Conservation (phyloP, 2,329 filamentous ascomycete species). For the Trichothecium roseum region DNA sequence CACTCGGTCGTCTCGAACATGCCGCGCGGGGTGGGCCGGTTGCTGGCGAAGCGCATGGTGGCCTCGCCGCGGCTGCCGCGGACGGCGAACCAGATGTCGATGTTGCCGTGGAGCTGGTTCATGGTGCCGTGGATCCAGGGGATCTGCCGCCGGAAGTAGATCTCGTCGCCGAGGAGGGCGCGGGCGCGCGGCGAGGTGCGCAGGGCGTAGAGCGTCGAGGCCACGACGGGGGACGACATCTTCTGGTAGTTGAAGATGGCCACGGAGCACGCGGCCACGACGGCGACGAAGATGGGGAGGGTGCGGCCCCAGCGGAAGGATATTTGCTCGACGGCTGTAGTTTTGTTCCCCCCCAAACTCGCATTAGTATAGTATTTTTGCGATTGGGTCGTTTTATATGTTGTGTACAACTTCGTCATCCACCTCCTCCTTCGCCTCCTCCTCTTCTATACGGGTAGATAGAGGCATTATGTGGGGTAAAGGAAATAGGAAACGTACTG, state of each 20-base stretch:
- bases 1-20: conserved; percentile 84
- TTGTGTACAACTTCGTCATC: too few relatives aligned
- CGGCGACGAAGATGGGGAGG: conserved; percentile 67
- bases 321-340: conserved; percentile 28
- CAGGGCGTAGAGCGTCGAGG: conserved; percentile 81
- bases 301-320: conserved; percentile 58
- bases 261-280: conserved; percentile 61
- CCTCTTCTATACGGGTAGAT: too few relatives aligned
- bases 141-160: conserved; percentile 69
- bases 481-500: conserved; percentile 29
- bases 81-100: conserved; percentile 80
- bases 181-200: conserved; percentile 69
- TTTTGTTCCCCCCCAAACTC: too few relatives aligned
- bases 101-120: conserved; percentile 85
- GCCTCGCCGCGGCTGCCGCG: conserved; percentile 64
- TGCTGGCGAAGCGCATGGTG: conserved; percentile 71
- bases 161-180: conserved; percentile 72
- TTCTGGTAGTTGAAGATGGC: conserved; percentile 99
- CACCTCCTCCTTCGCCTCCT: too few relatives aligned
- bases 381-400: too few relatives aligned
- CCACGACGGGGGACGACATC: conserved; percentile 75
- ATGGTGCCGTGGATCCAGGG: conserved; percentile 81
- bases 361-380: too few relatives aligned
- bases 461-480: too few relatives aligned
- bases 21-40: conserved; percentile 48